Evolutionary conservation across 306 rosid genomes (phyloP), one percentile per base, ranked within the genome.

Genomic region (Myrica gale): DNA sequence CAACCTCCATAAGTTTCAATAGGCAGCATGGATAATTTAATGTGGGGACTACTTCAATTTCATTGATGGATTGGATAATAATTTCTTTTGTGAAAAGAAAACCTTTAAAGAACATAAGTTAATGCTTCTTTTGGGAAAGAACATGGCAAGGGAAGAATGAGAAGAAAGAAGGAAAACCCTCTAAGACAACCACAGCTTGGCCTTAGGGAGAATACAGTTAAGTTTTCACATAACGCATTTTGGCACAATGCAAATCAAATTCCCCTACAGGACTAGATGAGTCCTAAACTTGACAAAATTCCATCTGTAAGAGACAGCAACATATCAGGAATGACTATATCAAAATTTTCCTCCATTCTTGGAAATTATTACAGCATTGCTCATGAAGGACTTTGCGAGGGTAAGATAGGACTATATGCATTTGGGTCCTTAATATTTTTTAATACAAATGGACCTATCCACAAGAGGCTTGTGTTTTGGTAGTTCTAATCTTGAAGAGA

Each of bases 391-490:
- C 54, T 60, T 68, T 32, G 48, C 4, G 63, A 69, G 74, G 52
- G 50, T 32, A 32, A 32, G 37, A 32, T 32, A 32, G 3, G 37
- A 32, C 37, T 10, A 45, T 57, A 56, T 53, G 7, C n/a, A 60
- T 51, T 68, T 52, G 46, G 58, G 51, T 16, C 78, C 73, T 45
- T 53, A 67, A 8, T 21, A 21, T 39, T 39, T 63, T 63, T 42
- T 5, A 9, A 41, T 65, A 32, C 37, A 7, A 65, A 65, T 37
- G 42, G 48, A 65, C 26, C 50, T 7, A 23, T 41, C 48, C 48
- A 0, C 0, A 13, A 15, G 20, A 65, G 70, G 41, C 50, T 65
- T n/a, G 21, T 42, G 70, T n/a, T 42, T 57, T 65, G 15, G 42
- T 7, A 65, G 70, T 9, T 26, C 10, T 23, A 60, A 11, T 23